Percentiles rank a stretch among this genome's conserved stretches.
Evolutionary conservation across 2,329 filamentous ascomycete species (phyloP).

Genomic region (Aspergillus fischeri): DNA sequence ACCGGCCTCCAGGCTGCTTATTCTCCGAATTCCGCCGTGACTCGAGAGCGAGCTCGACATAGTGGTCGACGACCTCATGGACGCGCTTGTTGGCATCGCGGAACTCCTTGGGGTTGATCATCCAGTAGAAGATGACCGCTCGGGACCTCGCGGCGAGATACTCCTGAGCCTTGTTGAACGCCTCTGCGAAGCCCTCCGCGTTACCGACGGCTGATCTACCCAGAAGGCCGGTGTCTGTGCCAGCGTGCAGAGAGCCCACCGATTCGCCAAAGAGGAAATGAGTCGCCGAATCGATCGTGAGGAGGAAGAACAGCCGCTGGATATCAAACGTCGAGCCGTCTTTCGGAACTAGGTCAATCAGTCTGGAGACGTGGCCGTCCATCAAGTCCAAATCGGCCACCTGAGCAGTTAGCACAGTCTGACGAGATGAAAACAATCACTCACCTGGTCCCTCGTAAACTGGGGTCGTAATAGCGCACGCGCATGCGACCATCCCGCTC

Average conservation of each 20-base stretch:
- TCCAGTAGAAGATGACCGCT: slow-evolving; percentile 34
- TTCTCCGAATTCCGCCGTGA: slow-evolving; percentile 30
- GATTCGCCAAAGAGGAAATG: slow-evolving; percentile 80
- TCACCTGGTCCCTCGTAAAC: slow-evolving; percentile 78
- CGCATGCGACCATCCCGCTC: slow-evolving; percentile 70
- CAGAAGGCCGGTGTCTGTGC: slow-evolving; percentile 49
- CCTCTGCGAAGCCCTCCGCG: slow-evolving; percentile 32
- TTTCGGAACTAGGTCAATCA: slow-evolving; percentile 60
- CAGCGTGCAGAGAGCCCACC: slow-evolving; percentile 52
- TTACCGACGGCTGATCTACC: slow-evolving; percentile 27
- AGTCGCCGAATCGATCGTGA: slow-evolving; percentile 78
- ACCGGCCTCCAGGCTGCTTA: slow-evolving; percentile 33
- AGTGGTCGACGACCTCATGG: slow-evolving; percentile 48
- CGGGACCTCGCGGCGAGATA: slow-evolving; percentile 27
- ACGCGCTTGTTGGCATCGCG: slow-evolving; percentile 38
- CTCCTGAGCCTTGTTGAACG: slow-evolving; percentile 34
- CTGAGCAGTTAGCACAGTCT: slow-evolving; percentile 4
- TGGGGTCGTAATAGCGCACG: slow-evolving; percentile 78
- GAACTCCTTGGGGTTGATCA: slow-evolving; percentile 38
- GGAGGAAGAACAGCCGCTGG: slow-evolving; percentile 72
- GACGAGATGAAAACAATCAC: slow-evolving; percentile 18
- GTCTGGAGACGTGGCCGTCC: slow-evolving; percentile 68
- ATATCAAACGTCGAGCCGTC: slow-evolving; percentile 58
- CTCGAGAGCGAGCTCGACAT: slow-evolving; percentile 43
- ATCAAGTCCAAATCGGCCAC: slow-evolving; percentile 68